phyloP scores from a whole-genome alignment of 306 rosid species.

The Canavalia ensiformis region DNA sequence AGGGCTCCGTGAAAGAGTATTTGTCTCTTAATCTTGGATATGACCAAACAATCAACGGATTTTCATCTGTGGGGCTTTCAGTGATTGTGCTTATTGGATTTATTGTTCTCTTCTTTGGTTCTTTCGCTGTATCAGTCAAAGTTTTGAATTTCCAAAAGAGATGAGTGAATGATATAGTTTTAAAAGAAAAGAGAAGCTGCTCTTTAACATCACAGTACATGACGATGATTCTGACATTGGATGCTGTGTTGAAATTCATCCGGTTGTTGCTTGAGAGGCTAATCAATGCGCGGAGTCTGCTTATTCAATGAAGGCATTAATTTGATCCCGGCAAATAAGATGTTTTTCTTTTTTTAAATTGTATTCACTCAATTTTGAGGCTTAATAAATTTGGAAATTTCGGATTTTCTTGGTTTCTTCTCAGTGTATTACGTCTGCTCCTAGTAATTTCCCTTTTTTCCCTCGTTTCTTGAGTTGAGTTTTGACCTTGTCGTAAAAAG shows the following conservation, averaged over 20 bases:
- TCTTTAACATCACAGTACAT: slow-evolving; percentile 7
- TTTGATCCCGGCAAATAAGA: neutral
- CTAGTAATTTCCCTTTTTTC: neutral
- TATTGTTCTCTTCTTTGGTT: slow-evolving; percentile 65
- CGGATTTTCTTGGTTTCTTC: neutral
- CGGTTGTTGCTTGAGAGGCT: slow-evolving; percentile 5
- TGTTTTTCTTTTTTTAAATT: neutral
- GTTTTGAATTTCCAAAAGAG: slow-evolving; percentile 83
- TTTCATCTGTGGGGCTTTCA: slow-evolving; percentile 60
- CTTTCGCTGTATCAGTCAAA: slow-evolving; percentile 79
- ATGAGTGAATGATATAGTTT: slow-evolving; percentile 44
- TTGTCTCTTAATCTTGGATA: slow-evolving; percentile 68
- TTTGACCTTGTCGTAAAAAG: too few relatives aligned
- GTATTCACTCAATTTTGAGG: neutral
- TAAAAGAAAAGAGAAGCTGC: neutral
- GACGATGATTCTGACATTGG: slow-evolving; percentile 25
- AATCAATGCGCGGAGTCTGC: neutral
- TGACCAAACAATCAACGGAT: slow-evolving; percentile 59
- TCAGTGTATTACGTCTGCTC: neutral
- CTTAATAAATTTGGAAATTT: neutral
- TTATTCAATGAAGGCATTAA: slow-evolving; percentile 6
- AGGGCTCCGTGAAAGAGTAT: slow-evolving; percentile 79
- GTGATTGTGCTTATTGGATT: slow-evolving; percentile 69
- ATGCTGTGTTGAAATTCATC: neutral
- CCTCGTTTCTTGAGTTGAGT: neutral